Evolutionary conservation across 2,329 filamentous ascomycete genomes (phyloP).

Genomic region (Colletotrichum abscissum): DNA sequence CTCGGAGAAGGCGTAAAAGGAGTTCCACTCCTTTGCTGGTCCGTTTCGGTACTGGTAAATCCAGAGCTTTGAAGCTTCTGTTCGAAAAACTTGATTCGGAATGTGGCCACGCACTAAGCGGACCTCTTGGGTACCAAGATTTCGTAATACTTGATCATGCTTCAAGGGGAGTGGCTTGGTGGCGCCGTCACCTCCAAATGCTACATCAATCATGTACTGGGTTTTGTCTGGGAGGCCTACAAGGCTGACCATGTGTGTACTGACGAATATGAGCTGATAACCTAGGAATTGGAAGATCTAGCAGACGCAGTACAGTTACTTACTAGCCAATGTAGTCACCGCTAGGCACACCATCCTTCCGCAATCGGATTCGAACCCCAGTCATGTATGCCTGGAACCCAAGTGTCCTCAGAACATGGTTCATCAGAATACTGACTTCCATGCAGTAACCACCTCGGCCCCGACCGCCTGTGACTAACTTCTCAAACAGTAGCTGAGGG

Average conservation of each 20-base stretch:
- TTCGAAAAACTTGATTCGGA: slow-evolving; percentile 52
- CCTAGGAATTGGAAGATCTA: no score
- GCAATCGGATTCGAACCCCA: no score
- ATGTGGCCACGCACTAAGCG: slow-evolving; percentile 63
- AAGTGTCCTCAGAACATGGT: no score
- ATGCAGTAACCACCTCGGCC: no score
- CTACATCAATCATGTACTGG: slow-evolving; percentile 69
- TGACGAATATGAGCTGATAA: slow-evolving; percentile 3
- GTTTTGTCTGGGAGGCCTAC: slow-evolving; percentile 62
- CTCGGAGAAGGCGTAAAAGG: slow-evolving; percentile 74
- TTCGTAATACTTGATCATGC: slow-evolving; percentile 53
- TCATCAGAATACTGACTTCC: no score
- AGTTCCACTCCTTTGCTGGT: slow-evolving; percentile 60
- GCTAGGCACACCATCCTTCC: no score
- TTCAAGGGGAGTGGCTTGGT: slow-evolving; percentile 67
- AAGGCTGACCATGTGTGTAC: slow-evolving; percentile 71
- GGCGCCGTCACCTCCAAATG: slow-evolving; percentile 72
- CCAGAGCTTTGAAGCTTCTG: slow-evolving; percentile 64
- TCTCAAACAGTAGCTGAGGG: no score
- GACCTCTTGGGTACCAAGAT: slow-evolving; percentile 67
- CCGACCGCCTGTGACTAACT: no score
- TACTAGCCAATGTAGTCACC: no score
- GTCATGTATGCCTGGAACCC: no score
- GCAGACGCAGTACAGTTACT: slow-evolving; percentile 27
- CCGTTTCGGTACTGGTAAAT: slow-evolving; percentile 70